These are phyloP conservation scores for Colletotrichum ledebouriae DNA, from an alignment of 2,329 filamentous ascomycete genomes.

Conservation along the genomic window DNA sequence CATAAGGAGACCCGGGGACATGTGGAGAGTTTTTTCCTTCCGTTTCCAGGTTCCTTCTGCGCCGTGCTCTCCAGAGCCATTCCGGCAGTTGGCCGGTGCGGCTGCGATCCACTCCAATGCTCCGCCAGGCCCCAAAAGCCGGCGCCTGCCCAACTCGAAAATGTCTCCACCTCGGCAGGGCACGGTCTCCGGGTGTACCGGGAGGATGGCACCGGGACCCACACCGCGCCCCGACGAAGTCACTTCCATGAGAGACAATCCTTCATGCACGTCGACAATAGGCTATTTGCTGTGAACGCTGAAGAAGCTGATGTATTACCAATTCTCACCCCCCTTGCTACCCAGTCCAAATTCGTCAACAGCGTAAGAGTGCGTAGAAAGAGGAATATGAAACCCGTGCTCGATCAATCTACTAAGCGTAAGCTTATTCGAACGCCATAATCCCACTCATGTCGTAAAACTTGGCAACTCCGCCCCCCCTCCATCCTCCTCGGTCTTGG, in stretches of 20 bases:
- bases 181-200: too few relatives aligned
- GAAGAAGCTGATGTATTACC: constrained; percentile 5
- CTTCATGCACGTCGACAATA: neutral
- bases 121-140: too few relatives aligned
- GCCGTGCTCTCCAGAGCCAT: too few relatives aligned
- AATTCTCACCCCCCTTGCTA: neutral
- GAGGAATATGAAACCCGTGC: neutral
- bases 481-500: neutral
- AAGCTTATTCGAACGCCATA: too few relatives aligned
- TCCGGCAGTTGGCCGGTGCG: too few relatives aligned
- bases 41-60: too few relatives aligned
- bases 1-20: too few relatives aligned
- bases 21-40: too few relatives aligned
- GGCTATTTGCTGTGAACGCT: neutral
- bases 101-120: too few relatives aligned
- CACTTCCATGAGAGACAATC: neutral
- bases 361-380: neutral
- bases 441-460: too few relatives aligned
- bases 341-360: neutral
- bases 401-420: neutral
- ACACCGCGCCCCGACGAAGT: neutral
- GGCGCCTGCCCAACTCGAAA: too few relatives aligned
- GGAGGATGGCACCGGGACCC: neutral
- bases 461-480: neutral
- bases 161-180: too few relatives aligned